These are phyloP conservation scores for Aspergillus piperis DNA, from an alignment of 2,329 filamentous ascomycete species.

Conservation along the genomic window DNA sequence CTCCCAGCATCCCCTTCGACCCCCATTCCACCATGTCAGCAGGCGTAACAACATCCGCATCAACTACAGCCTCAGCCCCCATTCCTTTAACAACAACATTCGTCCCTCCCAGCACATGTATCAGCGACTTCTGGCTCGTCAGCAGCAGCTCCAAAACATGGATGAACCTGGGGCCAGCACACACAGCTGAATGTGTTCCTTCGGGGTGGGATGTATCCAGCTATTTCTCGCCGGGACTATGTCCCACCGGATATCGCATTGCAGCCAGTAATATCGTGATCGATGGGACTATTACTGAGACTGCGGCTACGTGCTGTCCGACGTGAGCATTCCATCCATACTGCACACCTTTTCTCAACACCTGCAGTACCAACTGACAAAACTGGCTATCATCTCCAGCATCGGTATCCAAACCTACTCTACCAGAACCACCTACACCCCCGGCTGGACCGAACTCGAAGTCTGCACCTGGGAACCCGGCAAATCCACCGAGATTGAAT, in stretches of 20 bases:
- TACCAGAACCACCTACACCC: background rate
- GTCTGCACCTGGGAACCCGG: background rate
- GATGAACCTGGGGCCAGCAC: background rate
- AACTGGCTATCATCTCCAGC: background rate
- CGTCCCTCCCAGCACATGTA: background rate
- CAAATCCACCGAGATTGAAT: background rate
- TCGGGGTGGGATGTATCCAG: background rate
- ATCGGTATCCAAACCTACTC: background rate
- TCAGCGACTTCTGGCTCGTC: background rate
- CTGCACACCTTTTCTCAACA: background rate
- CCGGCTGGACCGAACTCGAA: slow-evolving; percentile 1
- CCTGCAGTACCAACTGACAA: background rate
- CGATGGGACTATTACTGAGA: background rate
- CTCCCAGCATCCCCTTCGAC: background rate
- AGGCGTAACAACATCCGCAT: background rate
- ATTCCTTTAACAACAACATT: background rate
- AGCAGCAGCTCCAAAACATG: slow-evolving; percentile 3
- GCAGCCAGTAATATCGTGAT: background rate
- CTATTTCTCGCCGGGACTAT: background rate
- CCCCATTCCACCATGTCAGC: background rate
- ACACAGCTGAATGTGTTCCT: background rate
- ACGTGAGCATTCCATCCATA: background rate
- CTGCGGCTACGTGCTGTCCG: background rate
- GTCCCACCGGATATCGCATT: background rate
- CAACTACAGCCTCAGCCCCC: background rate